Percentiles rank a stretch among this genome's conserved stretches.
phyloP scores from a whole-genome alignment of 169 alveolate genomes.

The Plasmodium ovale region DNA sequence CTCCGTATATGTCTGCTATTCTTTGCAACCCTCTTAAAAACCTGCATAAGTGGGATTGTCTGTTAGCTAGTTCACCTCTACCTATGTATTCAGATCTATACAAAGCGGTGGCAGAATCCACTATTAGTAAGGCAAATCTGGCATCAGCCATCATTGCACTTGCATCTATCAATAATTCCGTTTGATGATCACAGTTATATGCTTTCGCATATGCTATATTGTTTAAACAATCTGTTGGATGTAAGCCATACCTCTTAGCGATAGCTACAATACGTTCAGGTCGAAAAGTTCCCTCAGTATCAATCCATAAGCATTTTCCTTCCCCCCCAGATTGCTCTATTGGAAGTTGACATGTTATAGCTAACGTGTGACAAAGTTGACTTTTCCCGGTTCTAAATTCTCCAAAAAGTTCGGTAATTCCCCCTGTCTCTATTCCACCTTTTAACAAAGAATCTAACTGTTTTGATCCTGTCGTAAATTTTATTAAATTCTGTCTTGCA shows the following conservation, averaged over 20 bases:
- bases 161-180: conserved; percentile 95
- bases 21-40: conserved; percentile 96
- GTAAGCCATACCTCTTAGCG: conserved; percentile 97
- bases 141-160: conserved; percentile 98
- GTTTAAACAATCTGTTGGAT: conserved; percentile 96
- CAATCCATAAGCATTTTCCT: conserved; percentile 99
- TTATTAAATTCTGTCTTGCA: conserved; percentile 93
- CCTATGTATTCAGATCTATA: conserved; percentile 99
- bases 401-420: conserved; percentile 98
- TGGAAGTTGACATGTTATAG: conserved; percentile 96
- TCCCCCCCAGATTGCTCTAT: conserved; percentile 97
- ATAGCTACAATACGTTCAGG: conserved; percentile 98
- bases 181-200: conserved; percentile 96
- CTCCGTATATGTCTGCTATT: conserved; percentile 96
- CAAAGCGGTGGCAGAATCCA: conserved; percentile 97
- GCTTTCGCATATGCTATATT: conserved; percentile 99
- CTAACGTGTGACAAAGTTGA: conserved; percentile 97
- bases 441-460: conserved; percentile 95
- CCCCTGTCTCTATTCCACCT: conserved; percentile 98
- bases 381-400: conserved; percentile 99
- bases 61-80: conserved; percentile 98
- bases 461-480: conserved; percentile 95
- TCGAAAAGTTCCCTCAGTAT: conserved; percentile 99
- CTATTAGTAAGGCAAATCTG: conserved; percentile 96
- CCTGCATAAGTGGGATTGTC: conserved; percentile 97